phyloP scores from a whole-genome alignment of 208 protist species.

The Strigomonas culicis region DNA sequence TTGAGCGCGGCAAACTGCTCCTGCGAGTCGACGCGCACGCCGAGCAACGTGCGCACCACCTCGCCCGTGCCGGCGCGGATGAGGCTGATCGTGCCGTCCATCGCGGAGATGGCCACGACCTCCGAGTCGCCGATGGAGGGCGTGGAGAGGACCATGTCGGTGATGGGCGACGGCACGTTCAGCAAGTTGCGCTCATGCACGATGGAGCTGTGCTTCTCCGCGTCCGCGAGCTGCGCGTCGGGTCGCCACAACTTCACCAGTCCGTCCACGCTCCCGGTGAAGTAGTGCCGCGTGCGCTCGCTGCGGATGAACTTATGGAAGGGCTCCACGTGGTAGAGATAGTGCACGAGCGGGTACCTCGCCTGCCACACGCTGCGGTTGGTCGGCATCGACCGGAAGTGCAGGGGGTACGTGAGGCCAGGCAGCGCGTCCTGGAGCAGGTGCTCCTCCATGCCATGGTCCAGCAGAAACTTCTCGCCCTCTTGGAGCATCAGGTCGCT shows the following conservation, averaged over 20 bases:
- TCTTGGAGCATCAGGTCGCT: conserved; percentile 40
- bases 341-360: conserved; percentile 61
- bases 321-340: conserved; percentile 73
- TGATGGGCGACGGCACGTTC: conserved; percentile 54
- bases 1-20: conserved; percentile 22
- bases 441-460: background rate
- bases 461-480: conserved; percentile 10
- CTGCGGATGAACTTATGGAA: conserved; percentile 61
- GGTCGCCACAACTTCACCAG: conserved; percentile 84
- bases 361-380: conserved; percentile 63
- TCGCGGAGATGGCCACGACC: conserved; percentile 55
- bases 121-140: conserved; percentile 66
- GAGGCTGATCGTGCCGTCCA: conserved; percentile 85
- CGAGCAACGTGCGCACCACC: conserved; percentile 74
- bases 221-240: conserved; percentile 48
- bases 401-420: conserved; percentile 17
- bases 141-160: conserved; percentile 47
- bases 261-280: conserved; percentile 70
- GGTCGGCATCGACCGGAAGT: conserved; percentile 34
- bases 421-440: background rate
- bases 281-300: conserved; percentile 45
- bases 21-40: conserved; percentile 26
- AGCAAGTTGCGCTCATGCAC: conserved; percentile 76
- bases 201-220: conserved; percentile 36
- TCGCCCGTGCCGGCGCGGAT: conserved; percentile 60